Evolutionary conservation across 1,139 yeast genomes (phyloP).

Genomic region (Hemisphaericaspora xylofermentans): DNA sequence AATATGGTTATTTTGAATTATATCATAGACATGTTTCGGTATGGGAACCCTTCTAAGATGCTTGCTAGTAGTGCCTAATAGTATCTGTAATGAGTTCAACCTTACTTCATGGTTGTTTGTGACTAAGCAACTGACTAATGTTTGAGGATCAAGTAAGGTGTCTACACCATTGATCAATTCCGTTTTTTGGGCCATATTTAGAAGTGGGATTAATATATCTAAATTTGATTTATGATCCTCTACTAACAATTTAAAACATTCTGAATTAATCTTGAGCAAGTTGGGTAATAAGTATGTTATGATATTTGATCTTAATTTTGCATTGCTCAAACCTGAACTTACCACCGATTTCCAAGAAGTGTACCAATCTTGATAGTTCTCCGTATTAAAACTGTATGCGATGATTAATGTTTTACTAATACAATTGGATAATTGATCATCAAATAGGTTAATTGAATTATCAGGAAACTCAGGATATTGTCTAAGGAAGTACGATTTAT

Average conservation of each 20-base stretch:
- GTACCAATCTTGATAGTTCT: slow-evolving; percentile 44
- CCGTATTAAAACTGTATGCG: slow-evolving; percentile 19
- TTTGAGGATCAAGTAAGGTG: slow-evolving; percentile 4
- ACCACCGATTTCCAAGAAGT: slow-evolving; percentile 50
- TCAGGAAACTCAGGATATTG: slow-evolving; percentile 44
- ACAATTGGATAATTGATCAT: slow-evolving; percentile 65
- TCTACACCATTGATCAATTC: slow-evolving; percentile 32
- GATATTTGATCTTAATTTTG: slow-evolving; percentile 44
- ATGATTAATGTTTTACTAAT: slow-evolving; percentile 63
- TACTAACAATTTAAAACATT: slow-evolving; percentile 18
- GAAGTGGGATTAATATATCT: slow-evolving; percentile 50
- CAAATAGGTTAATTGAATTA: slow-evolving; percentile 48
- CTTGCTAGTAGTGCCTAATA: slow-evolving; percentile 36
- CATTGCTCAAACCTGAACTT: slow-evolving; percentile 29
- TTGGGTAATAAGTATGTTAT: slow-evolving; percentile 62
- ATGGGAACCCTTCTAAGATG: slow-evolving; percentile 62
- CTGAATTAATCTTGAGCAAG: slow-evolving; percentile 52
- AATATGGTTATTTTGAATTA: slow-evolving; percentile 34
- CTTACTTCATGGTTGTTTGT: slow-evolving; percentile 49
- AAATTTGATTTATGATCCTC: slow-evolving; percentile 26
- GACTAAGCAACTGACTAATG: slow-evolving; percentile 38
- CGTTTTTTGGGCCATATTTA: slow-evolving; percentile 67
- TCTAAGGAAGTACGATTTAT: slow-evolving; percentile 31
- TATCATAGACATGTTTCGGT: slow-evolving; percentile 39
- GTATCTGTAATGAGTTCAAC: slow-evolving; percentile 56